Conservation (phyloP, 2,329 filamentous ascomycete species). For the Coleophoma cylindrospora region DNA sequence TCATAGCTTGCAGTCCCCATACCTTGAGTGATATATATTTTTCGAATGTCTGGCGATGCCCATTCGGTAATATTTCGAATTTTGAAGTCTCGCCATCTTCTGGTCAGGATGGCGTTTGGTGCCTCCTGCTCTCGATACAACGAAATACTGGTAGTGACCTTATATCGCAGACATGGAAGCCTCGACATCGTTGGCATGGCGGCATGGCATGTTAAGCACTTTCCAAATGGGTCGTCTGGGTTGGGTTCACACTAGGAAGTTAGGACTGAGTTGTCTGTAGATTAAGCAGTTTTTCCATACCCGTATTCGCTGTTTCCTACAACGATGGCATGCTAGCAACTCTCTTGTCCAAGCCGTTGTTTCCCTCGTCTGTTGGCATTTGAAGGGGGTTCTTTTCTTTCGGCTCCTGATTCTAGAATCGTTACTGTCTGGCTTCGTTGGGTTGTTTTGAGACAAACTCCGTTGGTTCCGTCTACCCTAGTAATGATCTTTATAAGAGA, state of each 20-base stretch:
- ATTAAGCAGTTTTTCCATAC: constrained; percentile 33
- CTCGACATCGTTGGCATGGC: constrained; percentile 45
- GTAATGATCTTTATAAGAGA: too few species aligned
- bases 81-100: constrained; percentile 22
- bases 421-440: too few species aligned
- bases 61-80: constrained; percentile 19
- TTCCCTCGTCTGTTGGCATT: constrained; percentile 35
- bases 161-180: constrained; percentile 54
- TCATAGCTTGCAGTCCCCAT: constrained; percentile 13
- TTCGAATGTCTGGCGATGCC: constrained; percentile 15
- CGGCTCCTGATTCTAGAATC: too few species aligned
- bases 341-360: constrained; percentile 52
- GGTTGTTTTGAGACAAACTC: too few species aligned
- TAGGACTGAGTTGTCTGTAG: neutral
- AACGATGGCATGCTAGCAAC: constrained; percentile 56
- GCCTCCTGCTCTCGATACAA: neutral
- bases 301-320: constrained; percentile 57
- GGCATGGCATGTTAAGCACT: constrained; percentile 45
- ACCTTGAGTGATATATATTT: constrained; percentile 14
- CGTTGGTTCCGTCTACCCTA: too few species aligned
- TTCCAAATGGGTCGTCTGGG: constrained; percentile 37
- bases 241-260: constrained; percentile 46
- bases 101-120: constrained; percentile 1
- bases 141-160: constrained; percentile 43
- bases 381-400: too few species aligned